These are phyloP conservation scores for Myxozyma geophila DNA, from an alignment of 805 yeast genomes.

Conservation along the genomic window DNA sequence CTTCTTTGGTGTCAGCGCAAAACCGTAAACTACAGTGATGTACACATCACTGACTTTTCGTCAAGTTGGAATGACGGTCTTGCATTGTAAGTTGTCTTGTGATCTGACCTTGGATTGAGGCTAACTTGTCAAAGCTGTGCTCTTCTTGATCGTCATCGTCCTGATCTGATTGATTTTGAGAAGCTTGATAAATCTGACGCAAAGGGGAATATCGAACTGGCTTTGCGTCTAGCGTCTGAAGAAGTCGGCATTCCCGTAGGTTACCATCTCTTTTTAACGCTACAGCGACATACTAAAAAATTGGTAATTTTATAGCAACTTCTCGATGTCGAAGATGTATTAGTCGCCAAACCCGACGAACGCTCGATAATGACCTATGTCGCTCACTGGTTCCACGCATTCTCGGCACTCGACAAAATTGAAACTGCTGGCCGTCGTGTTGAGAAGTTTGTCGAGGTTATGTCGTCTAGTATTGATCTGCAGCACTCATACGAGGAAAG, in stretches of 20 bases:
- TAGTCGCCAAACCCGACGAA: constrained; percentile 59
- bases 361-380: constrained; percentile 62
- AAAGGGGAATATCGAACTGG: constrained; percentile 45
- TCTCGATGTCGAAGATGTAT: constrained; percentile 61
- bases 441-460: constrained; percentile 47
- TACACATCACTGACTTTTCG: constrained; percentile 55
- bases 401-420: constrained; percentile 46
- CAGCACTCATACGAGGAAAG: constrained; percentile 46
- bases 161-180: constrained; percentile 49
- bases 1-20: constrained; percentile 60
- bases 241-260: constrained; percentile 53
- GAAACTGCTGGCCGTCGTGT: constrained; percentile 49
- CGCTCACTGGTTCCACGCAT: constrained; percentile 61
- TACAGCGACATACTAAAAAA: not conserved
- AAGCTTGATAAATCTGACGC: constrained; percentile 42
- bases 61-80: constrained; percentile 59
- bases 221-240: constrained; percentile 52
- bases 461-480: constrained; percentile 43
- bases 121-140: constrained; percentile 44
- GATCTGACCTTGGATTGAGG: not conserved
- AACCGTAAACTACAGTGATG: constrained; percentile 47
- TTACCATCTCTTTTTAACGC: not conserved
- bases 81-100: constrained; percentile 46
- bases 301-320: constrained; percentile 42
- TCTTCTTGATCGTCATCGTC: constrained; percentile 50